Evolutionary conservation across 192 early-diverging fungal genomes (phyloP).

Genomic region (Umbelopsis sp.): DNA sequence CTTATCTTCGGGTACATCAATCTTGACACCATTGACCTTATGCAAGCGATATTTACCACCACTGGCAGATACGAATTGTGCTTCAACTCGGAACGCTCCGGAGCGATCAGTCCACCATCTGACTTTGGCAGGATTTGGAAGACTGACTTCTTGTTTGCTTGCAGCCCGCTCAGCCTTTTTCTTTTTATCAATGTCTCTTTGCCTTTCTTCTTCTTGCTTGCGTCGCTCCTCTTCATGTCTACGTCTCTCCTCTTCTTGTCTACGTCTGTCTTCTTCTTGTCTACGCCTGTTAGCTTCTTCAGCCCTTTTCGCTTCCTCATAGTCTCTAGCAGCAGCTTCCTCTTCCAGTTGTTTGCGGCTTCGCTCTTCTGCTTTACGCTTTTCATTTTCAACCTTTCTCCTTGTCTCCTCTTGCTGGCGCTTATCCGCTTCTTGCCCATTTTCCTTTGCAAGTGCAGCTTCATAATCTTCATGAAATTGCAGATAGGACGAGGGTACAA

Average conservation of each 20-base stretch:
- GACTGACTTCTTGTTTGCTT: constrained; percentile 23
- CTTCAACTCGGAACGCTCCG: constrained; percentile 91
- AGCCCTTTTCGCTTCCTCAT: not conserved
- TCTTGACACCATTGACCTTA: constrained; percentile 94
- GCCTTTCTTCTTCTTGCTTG: constrained; percentile 38
- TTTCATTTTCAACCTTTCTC: not conserved
- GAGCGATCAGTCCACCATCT: constrained; percentile 93
- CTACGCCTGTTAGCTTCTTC: constrained; percentile 5
- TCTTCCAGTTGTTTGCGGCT: constrained; percentile 1
- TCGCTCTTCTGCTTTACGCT: constrained; percentile 23
- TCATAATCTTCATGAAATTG: constrained; percentile 42
- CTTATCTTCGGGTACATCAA: constrained; percentile 89
- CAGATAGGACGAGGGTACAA: constrained; percentile 88
- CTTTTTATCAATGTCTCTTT: constrained; percentile 34
- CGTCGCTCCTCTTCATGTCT: constrained; percentile 27
- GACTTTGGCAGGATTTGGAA: constrained; percentile 30
- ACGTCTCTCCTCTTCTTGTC: constrained; percentile 38
- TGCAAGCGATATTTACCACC: constrained; percentile 93
- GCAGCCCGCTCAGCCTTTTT: not conserved
- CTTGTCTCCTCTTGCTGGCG: constrained; percentile 9
- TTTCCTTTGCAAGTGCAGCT: constrained; percentile 29
- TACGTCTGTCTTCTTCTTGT: constrained; percentile 36
- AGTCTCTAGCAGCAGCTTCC: not conserved
- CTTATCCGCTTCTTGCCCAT: constrained; percentile 29
- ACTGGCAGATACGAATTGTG: constrained; percentile 75